Percentiles rank a stretch among this genome's conserved stretches.
These are phyloP conservation scores for Pichia paraexigua DNA, from an alignment of 805 yeast species.

Conservation along the genomic window DNA sequence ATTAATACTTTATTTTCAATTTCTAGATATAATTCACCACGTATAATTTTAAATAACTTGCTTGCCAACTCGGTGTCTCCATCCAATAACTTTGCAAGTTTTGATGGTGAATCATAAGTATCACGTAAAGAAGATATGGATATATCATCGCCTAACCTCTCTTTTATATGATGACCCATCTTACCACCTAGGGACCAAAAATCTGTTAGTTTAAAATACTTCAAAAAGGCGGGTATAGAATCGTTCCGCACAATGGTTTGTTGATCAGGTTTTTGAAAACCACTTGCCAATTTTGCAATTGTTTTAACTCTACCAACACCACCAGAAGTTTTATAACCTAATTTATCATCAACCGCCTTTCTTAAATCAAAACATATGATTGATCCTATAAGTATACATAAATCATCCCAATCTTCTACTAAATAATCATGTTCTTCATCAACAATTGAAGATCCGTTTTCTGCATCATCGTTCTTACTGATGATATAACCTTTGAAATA, in stretches of 20 bases:
- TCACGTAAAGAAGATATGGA: conserved; percentile 44
- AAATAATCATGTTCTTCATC: neutral
- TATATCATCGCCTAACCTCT: conserved; percentile 31
- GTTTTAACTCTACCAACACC: conserved; percentile 75
- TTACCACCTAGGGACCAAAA: conserved; percentile 93
- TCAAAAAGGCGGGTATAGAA: conserved; percentile 45
- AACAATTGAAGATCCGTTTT: conserved; percentile 12
- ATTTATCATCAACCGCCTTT: conserved; percentile 36
- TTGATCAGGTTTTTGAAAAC: conserved; percentile 73
- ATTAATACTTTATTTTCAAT: conserved; percentile 52
- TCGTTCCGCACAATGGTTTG: conserved; percentile 65
- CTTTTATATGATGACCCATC: conserved; percentile 52
- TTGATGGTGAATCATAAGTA: conserved; percentile 31
- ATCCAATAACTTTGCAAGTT: conserved; percentile 29
- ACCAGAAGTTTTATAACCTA: conserved; percentile 84
- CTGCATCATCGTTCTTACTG: conserved; percentile 15
- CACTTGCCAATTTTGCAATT: conserved; percentile 82
- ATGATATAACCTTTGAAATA: conserved; percentile 26
- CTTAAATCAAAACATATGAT: conserved; percentile 49
- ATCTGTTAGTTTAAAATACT: conserved; percentile 57
- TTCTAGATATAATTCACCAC: conserved; percentile 54
- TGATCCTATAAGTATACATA: conserved; percentile 61
- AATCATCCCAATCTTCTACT: conserved; percentile 72
- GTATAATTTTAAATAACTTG: conserved; percentile 49
- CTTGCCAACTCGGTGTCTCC: conserved; percentile 43